phyloP scores from a whole-genome alignment of 345 rosid species.

The Reutealis trisperma region DNA sequence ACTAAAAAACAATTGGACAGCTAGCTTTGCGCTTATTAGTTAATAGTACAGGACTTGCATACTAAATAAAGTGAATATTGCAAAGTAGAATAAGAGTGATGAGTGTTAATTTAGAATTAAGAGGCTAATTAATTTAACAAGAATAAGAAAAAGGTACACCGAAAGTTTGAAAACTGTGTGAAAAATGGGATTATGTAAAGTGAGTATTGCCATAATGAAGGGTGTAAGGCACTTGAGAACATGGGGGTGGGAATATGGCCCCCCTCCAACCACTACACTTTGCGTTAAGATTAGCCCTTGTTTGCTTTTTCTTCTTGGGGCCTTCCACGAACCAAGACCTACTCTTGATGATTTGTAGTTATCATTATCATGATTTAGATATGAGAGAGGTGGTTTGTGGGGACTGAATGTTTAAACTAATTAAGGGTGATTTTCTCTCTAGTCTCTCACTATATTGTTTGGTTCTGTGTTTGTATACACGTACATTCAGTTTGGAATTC shows the following conservation, averaged over 20 bases:
- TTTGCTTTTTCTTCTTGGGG: slow-evolving; percentile 21
- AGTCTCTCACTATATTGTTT: too few relatives aligned
- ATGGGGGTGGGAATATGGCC: slow-evolving; percentile 12
- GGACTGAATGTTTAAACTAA: not conserved
- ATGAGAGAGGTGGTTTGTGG: slow-evolving; percentile 4
- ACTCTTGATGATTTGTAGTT: slow-evolving; percentile 11
- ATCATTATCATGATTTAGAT: slow-evolving; percentile 17
- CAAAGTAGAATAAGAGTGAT: not conserved
- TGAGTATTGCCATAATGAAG: slow-evolving; percentile 32
- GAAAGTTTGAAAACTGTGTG: slow-evolving; percentile 14
- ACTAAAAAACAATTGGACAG: not conserved
- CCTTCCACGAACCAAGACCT: slow-evolving; percentile 26
- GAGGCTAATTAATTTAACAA: not conserved
- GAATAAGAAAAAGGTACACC: slow-evolving; percentile 1
- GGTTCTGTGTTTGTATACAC: not conserved
- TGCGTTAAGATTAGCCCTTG: slow-evolving; percentile 29
- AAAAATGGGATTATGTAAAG: slow-evolving; percentile 15
- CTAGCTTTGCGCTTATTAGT: not conserved
- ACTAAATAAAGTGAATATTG: not conserved
- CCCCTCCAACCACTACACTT: slow-evolving; percentile 31
- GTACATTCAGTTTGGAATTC: not conserved
- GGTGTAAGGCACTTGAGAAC: slow-evolving; percentile 43
- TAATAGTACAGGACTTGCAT: not conserved
- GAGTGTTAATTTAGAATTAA: too few relatives aligned
- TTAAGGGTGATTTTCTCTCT: not conserved